phyloP scores from a whole-genome alignment of 164 flowering plant species.

The Protea cynaroides region DNA sequence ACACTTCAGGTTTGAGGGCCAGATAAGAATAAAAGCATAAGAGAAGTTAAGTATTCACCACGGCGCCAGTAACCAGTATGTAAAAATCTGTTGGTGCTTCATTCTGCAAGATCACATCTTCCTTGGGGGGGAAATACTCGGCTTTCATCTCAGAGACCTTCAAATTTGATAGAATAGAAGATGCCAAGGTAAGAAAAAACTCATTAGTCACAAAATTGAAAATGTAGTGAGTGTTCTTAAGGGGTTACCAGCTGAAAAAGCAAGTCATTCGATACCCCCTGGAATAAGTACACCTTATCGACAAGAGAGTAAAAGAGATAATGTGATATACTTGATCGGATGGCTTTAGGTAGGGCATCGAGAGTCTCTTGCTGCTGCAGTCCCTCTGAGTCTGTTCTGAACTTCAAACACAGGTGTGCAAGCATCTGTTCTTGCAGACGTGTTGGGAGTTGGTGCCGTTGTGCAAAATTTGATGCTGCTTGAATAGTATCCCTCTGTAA shows the following conservation, averaged over 20 bases:
- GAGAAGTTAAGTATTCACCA: slow-evolving; percentile 38
- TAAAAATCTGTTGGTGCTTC: slow-evolving; percentile 97
- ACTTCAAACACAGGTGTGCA: slow-evolving; percentile 87
- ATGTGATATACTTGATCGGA: slow-evolving; percentile 80
- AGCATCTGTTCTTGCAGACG: slow-evolving; percentile 90
- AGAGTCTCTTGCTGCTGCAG: slow-evolving; percentile 87
- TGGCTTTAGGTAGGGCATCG: slow-evolving; percentile 91
- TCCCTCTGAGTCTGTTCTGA: slow-evolving; percentile 87
- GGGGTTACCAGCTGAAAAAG: slow-evolving; percentile 78
- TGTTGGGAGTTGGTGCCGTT: slow-evolving; percentile 60
- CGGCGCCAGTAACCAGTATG: slow-evolving; percentile 71
- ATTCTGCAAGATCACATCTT: slow-evolving; percentile 86
- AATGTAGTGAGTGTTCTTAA: background rate
- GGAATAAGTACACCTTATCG: slow-evolving; percentile 71
- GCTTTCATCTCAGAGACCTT: slow-evolving; percentile 96
- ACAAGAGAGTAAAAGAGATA: slow-evolving; percentile 71
- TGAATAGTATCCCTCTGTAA: slow-evolving; percentile 83
- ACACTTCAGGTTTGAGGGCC: no score
- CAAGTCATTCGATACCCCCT: slow-evolving; percentile 79
- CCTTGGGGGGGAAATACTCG: slow-evolving; percentile 92
- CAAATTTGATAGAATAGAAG: slow-evolving; percentile 1
- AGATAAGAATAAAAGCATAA: no score
- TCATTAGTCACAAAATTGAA: background rate
- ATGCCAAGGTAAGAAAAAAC: slow-evolving; percentile 1
- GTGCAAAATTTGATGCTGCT: slow-evolving; percentile 89